These are phyloP conservation scores for Posidonia australis DNA, from an alignment of 106 monocot species.

Conservation along the genomic window DNA sequence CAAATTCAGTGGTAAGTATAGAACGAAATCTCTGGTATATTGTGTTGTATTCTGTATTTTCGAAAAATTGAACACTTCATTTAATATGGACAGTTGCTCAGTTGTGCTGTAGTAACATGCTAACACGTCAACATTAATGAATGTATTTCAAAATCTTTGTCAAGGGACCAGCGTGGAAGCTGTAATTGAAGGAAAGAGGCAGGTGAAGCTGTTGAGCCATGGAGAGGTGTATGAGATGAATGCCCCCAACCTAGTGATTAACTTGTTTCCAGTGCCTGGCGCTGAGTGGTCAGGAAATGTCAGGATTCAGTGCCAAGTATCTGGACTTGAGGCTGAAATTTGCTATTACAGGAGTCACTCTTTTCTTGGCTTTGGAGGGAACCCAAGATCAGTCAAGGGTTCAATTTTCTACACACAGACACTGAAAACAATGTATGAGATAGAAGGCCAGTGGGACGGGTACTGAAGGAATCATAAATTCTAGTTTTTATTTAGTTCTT, in stretches of 20 bases:
- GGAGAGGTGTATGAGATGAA: conserved; percentile 75
- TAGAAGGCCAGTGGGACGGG: conserved; percentile 83
- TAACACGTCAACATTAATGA: no score
- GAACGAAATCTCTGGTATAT: background rate
- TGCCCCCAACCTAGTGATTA: conserved; percentile 61
- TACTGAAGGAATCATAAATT: conserved; percentile 1
- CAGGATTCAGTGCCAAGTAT: conserved; percentile 48
- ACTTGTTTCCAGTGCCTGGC: conserved; percentile 48
- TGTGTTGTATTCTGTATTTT: background rate
- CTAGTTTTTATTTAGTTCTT: no score
- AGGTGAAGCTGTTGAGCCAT: conserved; percentile 36
- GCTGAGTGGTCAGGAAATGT: conserved; percentile 65
- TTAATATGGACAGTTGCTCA: background rate
- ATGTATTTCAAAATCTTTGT: background rate
- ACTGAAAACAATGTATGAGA: conserved; percentile 45
- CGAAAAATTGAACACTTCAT: no score
- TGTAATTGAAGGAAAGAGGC: conserved; percentile 50
- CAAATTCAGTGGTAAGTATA: conserved; percentile 57
- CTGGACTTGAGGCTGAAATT: conserved; percentile 55
- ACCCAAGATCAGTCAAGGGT: conserved; percentile 52
- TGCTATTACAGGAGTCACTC: conserved; percentile 32
- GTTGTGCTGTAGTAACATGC: no score
- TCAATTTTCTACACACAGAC: conserved; percentile 41
- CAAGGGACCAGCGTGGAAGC: conserved; percentile 62
- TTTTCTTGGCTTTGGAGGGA: conserved; percentile 67